phyloP scores from a whole-genome alignment of 2,329 filamentous ascomycete genomes.

The Lecanicillium sp. region DNA sequence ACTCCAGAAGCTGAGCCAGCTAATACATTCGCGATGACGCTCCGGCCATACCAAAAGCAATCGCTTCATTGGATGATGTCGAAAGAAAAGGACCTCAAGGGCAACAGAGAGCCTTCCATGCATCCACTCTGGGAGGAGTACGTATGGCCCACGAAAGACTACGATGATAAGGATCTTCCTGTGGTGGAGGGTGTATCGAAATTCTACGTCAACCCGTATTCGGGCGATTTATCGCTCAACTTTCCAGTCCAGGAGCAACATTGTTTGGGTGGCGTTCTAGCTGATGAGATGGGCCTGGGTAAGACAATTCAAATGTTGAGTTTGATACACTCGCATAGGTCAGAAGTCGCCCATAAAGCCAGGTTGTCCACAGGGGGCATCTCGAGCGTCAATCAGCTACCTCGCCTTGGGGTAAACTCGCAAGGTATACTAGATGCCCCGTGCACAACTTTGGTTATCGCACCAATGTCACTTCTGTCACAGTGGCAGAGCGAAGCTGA shows the following conservation, averaged over 20 bases:
- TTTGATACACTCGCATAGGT: conserved; percentile 77
- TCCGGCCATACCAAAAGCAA: conserved; percentile 93
- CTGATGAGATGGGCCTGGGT: conserved; percentile 95
- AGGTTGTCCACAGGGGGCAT: conserved; percentile 21
- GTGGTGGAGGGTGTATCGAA: conserved; percentile 55
- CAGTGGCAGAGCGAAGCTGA: conserved; percentile 96
- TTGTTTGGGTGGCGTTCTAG: conserved; percentile 85
- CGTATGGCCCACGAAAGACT: conserved; percentile 77
- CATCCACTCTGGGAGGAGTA: conserved; percentile 98
- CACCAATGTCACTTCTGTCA: conserved; percentile 90
- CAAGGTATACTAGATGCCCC: conserved; percentile 60
- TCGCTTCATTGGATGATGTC: conserved; percentile 93
- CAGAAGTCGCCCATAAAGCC: conserved; percentile 38
- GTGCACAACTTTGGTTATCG: conserved; percentile 88
- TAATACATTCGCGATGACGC: conserved; percentile 69
- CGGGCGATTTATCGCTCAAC: conserved; percentile 82
- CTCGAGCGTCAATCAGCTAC: conserved; percentile 50
- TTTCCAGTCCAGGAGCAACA: conserved; percentile 93
- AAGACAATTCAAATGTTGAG: conserved; percentile 99
- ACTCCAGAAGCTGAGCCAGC: conserved; percentile 82
- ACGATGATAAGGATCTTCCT: conserved; percentile 71
- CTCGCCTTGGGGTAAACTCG: conserved; percentile 51
- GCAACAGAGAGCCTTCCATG: conserved; percentile 72
- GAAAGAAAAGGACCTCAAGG: conserved; percentile 77
- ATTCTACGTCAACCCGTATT: conserved; percentile 97